phyloP scores from a whole-genome alignment of 352 stramenopile species.

The Phytophthora lateralis region DNA sequence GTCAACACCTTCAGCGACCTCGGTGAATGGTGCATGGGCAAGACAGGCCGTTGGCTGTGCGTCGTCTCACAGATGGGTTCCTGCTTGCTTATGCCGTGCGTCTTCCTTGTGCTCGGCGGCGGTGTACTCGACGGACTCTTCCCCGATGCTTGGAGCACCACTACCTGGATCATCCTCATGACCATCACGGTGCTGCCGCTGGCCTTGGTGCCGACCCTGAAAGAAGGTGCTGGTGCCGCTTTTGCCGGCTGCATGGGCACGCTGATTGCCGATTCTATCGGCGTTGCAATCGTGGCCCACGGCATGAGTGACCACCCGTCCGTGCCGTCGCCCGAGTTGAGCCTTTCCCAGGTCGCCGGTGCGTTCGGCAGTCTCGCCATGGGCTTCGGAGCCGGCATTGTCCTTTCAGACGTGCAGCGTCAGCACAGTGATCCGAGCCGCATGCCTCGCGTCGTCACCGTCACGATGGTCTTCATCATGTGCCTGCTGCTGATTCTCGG shows the following conservation, averaged over 20 bases:
- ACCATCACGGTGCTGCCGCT: constrained; percentile 53
- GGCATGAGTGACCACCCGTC: constrained; percentile 45
- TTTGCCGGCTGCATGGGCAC: constrained; percentile 66
- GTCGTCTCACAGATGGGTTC: constrained; percentile 61
- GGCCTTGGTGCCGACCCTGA: constrained; percentile 61
- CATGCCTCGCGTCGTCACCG: constrained; percentile 39
- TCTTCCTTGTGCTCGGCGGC: constrained; percentile 71
- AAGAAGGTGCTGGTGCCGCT: constrained; percentile 59
- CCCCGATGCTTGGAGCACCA: constrained; percentile 47
- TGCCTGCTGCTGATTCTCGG: constrained; percentile 55
- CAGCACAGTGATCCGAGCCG: constrained; percentile 45
- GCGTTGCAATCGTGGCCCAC: constrained; percentile 30
- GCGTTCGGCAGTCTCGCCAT: constrained; percentile 71
- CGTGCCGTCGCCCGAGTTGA: constrained; percentile 48
- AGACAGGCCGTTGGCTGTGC: constrained; percentile 53
- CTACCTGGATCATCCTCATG: constrained; percentile 74
- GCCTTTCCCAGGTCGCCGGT: constrained; percentile 52
- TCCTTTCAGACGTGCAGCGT: constrained; percentile 63
- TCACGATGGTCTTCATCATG: constrained; percentile 63
- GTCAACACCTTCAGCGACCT: constrained; percentile 72
- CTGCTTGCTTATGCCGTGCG: constrained; percentile 59
- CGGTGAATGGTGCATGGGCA: constrained; percentile 43
- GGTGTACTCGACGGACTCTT: constrained; percentile 62
- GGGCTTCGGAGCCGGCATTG: constrained; percentile 63
- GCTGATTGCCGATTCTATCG: constrained; percentile 30